Base-by-base conservation (phyloP, 768 basidiomycete genomes). In the Termitomyces eurrhizus region DNA sequence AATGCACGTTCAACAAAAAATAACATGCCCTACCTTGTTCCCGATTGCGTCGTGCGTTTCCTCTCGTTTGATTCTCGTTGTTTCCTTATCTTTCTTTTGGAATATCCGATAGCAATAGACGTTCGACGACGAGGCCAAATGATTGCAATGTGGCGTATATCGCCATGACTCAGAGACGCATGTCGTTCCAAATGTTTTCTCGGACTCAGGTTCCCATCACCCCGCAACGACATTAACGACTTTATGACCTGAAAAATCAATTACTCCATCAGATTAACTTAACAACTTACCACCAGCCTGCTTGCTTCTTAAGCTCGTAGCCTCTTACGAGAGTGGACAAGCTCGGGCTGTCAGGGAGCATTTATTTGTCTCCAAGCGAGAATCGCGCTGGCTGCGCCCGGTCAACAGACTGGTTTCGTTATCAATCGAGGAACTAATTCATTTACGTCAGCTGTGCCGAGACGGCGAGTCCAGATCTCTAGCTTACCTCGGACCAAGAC, bases 1-100 rank as follows among this genome's bases (percentile, higher is more conserved):
- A 67, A 55, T 46, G 66, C 66, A 67, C 64, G 66, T 65, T 62
- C 14, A 8, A 24, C 36, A 52, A 52, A 24, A 37, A 48, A 48
- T 7, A 26, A 48, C 5, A 29, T 29, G 1, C 14, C 13, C 14
- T 14, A 2, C 13, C 46, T 48, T 48, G 0, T 14, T 24, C 45
- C 8, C 6, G 45, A 7, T 26, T 12, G 26, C 26, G 16, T 14
- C 26, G 46, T 48, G 26, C 14, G 46, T 44, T 48, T 14, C 12
- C 12, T 46, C 14, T 24, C 26, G 16, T 8, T 29, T 7, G 5
- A 3, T 29, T 21, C 7, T 48, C 26, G 13, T 48, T 48, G 13
- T 48, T 48, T 1, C 7, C 3, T 7, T 14, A 29, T 48, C 24
- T 16, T 29, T 16, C 6, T 24, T 24, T 2, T 46, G 2, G 41